Conservation (phyloP, 208 protist species). For the Endotrypanum monterogeii region DNA sequence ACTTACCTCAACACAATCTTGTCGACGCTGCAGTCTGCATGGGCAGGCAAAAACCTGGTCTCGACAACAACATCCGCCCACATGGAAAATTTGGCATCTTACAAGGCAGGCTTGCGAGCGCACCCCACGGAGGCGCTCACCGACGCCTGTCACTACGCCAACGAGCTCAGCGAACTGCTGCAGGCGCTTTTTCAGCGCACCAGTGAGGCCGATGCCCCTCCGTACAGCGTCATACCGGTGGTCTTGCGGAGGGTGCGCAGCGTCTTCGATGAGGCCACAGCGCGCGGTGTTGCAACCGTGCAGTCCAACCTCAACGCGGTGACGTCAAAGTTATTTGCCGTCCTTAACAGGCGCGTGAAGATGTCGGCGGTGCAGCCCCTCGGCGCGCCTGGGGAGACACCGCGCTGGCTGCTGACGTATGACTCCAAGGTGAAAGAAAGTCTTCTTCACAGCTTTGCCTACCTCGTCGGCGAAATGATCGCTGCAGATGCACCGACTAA, state of each 20-base stretch:
- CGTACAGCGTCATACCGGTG: constrained; percentile 63
- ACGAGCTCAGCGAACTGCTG: constrained; percentile 46
- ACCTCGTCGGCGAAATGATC: constrained; percentile 67
- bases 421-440: constrained; percentile 32
- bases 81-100: constrained; percentile 20
- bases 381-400: neutral
- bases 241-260: constrained; percentile 59
- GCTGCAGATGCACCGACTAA: constrained; percentile 41
- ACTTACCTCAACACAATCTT: constrained; percentile 66
- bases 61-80: neutral
- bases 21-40: constrained; percentile 12
- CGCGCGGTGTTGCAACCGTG: constrained; percentile 38
- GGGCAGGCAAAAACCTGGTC: neutral
- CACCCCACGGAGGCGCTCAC: constrained; percentile 33
- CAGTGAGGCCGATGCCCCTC: constrained; percentile 23
- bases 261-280: constrained; percentile 64
- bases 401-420: constrained; percentile 23
- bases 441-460: constrained; percentile 54
- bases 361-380: constrained; percentile 14
- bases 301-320: constrained; percentile 48
- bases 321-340: constrained; percentile 57
- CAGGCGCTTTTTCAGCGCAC: constrained; percentile 35
- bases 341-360: constrained; percentile 53
- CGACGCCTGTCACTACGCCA: constrained; percentile 59
- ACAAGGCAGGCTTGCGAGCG: constrained; percentile 33